Percentiles rank a stretch among this genome's conserved stretches.
These are phyloP conservation scores for Eleusine coracana DNA, from an alignment of 176 grass and related monocot genomes.

Conservation along the genomic window DNA sequence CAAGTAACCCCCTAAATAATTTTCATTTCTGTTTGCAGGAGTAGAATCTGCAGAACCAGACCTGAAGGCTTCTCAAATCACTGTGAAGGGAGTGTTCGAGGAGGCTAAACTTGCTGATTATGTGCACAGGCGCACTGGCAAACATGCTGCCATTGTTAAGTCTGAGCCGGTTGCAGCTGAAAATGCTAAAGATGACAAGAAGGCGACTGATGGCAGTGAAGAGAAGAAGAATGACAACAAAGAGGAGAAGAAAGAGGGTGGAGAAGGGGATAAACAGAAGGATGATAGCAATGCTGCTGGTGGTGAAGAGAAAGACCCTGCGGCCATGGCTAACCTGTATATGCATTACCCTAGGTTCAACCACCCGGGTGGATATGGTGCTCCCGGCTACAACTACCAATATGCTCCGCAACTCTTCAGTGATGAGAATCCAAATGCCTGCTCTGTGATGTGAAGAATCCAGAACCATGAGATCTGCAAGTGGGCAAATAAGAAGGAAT, in stretches of 20 bases:
- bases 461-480: slow-evolving; percentile 13
- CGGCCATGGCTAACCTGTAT: slow-evolving; percentile 36
- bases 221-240: slow-evolving; percentile 51
- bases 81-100: slow-evolving; percentile 70
- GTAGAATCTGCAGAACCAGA: slow-evolving; percentile 71
- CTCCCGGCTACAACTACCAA: slow-evolving; percentile 46
- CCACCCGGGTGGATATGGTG: slow-evolving; percentile 31
- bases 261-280: slow-evolving; percentile 32
- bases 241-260: slow-evolving; percentile 60
- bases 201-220: slow-evolving; percentile 40
- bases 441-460: slow-evolving; percentile 66
- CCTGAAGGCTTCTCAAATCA: slow-evolving; percentile 70
- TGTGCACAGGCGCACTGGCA: slow-evolving; percentile 68
- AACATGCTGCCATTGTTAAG: slow-evolving; percentile 64
- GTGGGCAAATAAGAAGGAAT: slow-evolving; percentile 34
- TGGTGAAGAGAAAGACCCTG: slow-evolving; percentile 45
- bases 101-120: slow-evolving; percentile 63
- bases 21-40: slow-evolving; percentile 39
- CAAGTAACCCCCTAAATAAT: not conserved
- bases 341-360: slow-evolving; percentile 57
- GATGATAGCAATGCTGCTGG: slow-evolving; percentile 29
- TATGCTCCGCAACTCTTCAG: slow-evolving; percentile 71
- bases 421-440: slow-evolving; percentile 77
- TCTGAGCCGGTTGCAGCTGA: slow-evolving; percentile 41
- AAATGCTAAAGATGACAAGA: slow-evolving; percentile 52